A percentile compares a stretch with the other conserved stretches of the same genome.
phyloP scores from a whole-genome alignment of 2,329 filamentous ascomycete species.

The Trematosphaeria pertusa region DNA sequence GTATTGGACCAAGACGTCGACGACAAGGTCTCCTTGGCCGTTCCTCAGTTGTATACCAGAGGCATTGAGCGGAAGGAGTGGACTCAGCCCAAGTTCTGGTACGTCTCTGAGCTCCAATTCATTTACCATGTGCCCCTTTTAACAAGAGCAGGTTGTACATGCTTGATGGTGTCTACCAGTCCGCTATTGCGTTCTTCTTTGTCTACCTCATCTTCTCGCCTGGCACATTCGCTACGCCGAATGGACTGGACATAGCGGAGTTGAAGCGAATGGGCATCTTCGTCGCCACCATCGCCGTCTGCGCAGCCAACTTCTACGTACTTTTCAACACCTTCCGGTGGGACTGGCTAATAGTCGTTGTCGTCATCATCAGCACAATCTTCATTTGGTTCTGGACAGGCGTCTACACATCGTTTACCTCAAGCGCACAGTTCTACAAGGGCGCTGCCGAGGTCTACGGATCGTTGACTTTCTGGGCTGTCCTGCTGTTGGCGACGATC shows the following conservation, averaged over 20 bases:
- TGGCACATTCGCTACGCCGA: slow-evolving; percentile 72
- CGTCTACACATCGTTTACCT: slow-evolving; percentile 72
- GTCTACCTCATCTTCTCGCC: slow-evolving; percentile 79
- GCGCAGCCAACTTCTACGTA: slow-evolving; percentile 93
- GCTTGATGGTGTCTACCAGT: slow-evolving; percentile 93
- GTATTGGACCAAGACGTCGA: slow-evolving; percentile 97
- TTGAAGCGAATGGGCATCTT: slow-evolving; percentile 86
- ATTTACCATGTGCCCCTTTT: slow-evolving; percentile 23
- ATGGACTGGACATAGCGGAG: slow-evolving; percentile 78
- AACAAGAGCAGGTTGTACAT: slow-evolving; percentile 82
- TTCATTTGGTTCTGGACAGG: slow-evolving; percentile 97
- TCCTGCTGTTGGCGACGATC: slow-evolving; percentile 78
- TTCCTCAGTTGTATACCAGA: slow-evolving; percentile 92
- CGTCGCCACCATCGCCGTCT: slow-evolving; percentile 80
- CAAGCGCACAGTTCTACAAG: slow-evolving; percentile 73
- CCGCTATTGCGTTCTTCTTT: slow-evolving; percentile 90
- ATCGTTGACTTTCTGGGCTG: slow-evolving; percentile 85
- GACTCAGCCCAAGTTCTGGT: slow-evolving; percentile 98
- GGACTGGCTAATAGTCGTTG: slow-evolving; percentile 93
- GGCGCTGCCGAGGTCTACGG: slow-evolving; percentile 80
- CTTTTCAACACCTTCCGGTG: slow-evolving; percentile 96
- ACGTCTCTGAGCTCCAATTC: slow-evolving; percentile 46
- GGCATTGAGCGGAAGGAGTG: slow-evolving; percentile 97
- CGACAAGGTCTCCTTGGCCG: slow-evolving; percentile 89
- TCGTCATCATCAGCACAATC: slow-evolving; percentile 81